phyloP scores from a whole-genome alignment of 1,284 basidiomycete genomes.

The Cryptococcus sp. region DNA sequence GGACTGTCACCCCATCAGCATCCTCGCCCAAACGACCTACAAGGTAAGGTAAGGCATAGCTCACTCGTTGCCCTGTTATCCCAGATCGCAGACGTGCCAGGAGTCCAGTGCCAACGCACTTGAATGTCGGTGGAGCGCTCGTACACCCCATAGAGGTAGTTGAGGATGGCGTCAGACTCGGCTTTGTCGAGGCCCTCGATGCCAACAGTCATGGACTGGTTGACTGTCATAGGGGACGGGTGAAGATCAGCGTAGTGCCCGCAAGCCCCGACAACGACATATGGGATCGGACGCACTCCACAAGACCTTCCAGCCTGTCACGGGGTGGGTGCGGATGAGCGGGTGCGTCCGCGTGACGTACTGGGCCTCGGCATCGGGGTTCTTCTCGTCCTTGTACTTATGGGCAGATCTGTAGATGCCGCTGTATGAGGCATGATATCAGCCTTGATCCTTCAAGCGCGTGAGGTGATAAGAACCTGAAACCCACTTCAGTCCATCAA shows the following conservation, averaged over 20 bases:
- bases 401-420: constrained; percentile 32
- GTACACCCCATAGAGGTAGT: constrained; percentile 33
- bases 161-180: constrained; percentile 28
- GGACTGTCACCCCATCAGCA: constrained; percentile 40
- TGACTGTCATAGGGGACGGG: constrained; percentile 54
- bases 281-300: constrained; percentile 28
- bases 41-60: background rate
- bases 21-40: background rate
- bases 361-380: constrained; percentile 56
- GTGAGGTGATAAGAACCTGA: too few species aligned
- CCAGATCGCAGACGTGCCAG: constrained; percentile 38
- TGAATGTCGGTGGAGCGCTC: constrained; percentile 41
- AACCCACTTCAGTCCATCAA: constrained; percentile 28
- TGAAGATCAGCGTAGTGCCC: too few species aligned
- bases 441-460: background rate
- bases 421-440: background rate
- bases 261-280: background rate
- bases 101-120: constrained; percentile 41
- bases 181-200: constrained; percentile 29
- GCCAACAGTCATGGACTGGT: constrained; percentile 48
- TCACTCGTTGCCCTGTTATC: constrained; percentile 26
- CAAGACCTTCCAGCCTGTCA: constrained; percentile 69
- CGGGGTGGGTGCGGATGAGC: constrained; percentile 41
- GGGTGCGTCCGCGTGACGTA: constrained; percentile 64
- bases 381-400: constrained; percentile 14